Conservation (phyloP, 176 grass and related monocot species). For the Eleusine indica region DNA sequence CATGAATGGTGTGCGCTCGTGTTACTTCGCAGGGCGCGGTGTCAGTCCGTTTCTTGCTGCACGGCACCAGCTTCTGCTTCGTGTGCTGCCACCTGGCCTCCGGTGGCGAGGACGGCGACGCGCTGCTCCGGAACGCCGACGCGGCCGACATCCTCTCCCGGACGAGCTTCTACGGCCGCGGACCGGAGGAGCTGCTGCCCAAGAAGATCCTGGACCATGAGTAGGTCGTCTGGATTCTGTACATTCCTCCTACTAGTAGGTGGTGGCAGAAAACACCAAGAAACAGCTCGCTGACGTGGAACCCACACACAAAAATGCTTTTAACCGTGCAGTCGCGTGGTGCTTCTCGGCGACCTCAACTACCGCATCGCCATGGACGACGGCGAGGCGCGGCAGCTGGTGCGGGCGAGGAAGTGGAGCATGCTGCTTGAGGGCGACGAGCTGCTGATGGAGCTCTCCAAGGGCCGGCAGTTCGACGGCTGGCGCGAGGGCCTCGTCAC, state of each 20-base stretch:
- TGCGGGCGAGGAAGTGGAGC: conserved; percentile 61
- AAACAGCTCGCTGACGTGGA: no score
- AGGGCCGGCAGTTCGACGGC: conserved; percentile 51
- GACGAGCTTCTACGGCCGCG: conserved; percentile 47
- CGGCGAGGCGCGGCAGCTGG: conserved; percentile 48
- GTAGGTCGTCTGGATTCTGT: conserved; percentile 43
- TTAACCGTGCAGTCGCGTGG: conserved; percentile 45
- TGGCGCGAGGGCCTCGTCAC: conserved; percentile 75
- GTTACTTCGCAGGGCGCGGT: conserved; percentile 63
- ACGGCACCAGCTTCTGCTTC: conserved; percentile 86
- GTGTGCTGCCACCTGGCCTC: conserved; percentile 92
- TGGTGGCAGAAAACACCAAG: neutral
- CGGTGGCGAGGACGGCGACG: conserved; percentile 58
- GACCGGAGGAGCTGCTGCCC: conserved; percentile 32
- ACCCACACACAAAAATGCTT: no score
- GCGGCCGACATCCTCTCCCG: conserved; percentile 50
- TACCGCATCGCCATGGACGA: conserved; percentile 73
- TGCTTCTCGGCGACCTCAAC: conserved; percentile 86
- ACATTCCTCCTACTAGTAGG: neutral
- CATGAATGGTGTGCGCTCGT: neutral
- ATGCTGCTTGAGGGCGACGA: conserved; percentile 74
- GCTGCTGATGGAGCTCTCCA: conserved; percentile 61
- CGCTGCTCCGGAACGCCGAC: conserved; percentile 63
- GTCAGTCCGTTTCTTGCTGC: conserved; percentile 72
- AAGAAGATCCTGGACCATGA: conserved; percentile 77